Percentiles rank a stretch among this genome's conserved stretches.
phyloP scores from a whole-genome alignment of 2,329 filamentous ascomycete genomes.

The Aspergillus sp. region DNA sequence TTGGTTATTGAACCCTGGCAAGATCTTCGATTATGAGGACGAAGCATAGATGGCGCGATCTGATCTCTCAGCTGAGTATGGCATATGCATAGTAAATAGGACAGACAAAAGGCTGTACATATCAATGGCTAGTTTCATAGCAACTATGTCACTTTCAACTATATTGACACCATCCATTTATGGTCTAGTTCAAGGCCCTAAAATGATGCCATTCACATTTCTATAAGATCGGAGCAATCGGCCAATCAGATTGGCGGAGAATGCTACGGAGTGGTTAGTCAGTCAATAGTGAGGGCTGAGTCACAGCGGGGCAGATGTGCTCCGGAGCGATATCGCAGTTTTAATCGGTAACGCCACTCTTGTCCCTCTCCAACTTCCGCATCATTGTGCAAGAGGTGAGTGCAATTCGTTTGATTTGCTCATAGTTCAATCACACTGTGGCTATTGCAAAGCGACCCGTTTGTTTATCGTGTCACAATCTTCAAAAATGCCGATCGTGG shows the following conservation, averaged over 20 bases:
- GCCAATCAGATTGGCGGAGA: conserved; percentile 8
- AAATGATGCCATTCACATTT: conserved; percentile 6
- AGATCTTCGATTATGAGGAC: conserved; percentile 71
- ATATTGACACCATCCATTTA: not conserved
- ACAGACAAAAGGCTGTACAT: not conserved
- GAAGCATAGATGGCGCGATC: conserved; percentile 11
- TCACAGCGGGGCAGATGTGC: conserved; percentile 25
- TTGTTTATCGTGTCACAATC: not conserved
- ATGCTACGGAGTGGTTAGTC: not conserved
- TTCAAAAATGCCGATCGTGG: not conserved
- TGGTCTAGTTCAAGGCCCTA: not conserved
- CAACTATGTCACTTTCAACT: not conserved
- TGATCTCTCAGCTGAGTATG: not conserved
- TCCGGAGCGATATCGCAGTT: conserved; percentile 37
- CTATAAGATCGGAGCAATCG: not conserved
- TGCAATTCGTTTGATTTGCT: conserved; percentile 3
- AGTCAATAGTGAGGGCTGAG: conserved; percentile 22
- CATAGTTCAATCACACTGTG: not conserved
- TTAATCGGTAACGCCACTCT: conserved; percentile 22
- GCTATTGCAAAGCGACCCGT: not conserved
- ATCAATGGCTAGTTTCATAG: not conserved
- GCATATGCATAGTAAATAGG: not conserved
- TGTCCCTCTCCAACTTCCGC: conserved; percentile 19
- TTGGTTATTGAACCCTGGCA: conserved; percentile 90
- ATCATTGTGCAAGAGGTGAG: conserved; percentile 25